Evolutionary conservation across 2,329 filamentous ascomycete species (phyloP), one percentile per base, ranked within the genome.

Genomic region (Clarireedia sp.): DNA sequence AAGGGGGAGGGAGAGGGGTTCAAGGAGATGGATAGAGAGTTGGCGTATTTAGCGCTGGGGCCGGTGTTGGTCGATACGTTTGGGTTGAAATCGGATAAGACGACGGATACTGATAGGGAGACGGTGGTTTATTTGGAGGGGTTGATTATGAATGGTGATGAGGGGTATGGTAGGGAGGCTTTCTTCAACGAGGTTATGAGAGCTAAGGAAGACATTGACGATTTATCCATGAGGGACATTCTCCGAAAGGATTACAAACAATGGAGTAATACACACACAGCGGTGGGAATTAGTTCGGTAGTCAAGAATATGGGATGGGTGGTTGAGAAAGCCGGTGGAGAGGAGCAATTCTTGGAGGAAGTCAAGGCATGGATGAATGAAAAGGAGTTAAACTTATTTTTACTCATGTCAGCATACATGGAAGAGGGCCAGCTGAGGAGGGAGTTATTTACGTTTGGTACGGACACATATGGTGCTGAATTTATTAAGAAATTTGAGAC

Each of bases 161-260:
- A 23, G 48, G 64, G 37, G 8, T 89, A 82, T 63, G 73, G 81
- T 54, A 74, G 80, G 6, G 68, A 72, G 0, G 66, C 58, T 3
- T 89, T 85, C 68, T 89, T 80, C 66, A 68, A 76, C 4, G 72
- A 80, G 54, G 77, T 91, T 24, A 74, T 76, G 1, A 70, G 70
- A 5, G 83, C 87, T 5, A 91, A 91, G 69, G 78, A 82, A 59
- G 80, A 90, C 61, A 76, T 94, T 51, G 79, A 77, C 2, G 62
- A 67, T 0, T 71, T 94, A 46, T 73, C 71, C 38, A 70, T 90
- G 61, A 72, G 78, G 21, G 88, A 91, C 62, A 78, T 91, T 40
- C 70, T 92, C 51, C 77, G 86, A 60, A 92, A 92, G 69, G 89
- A 95, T 71, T 95, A 91, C 72, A 95, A 95, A 72, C 78, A 87